Conservation (phyloP, 2,329 filamentous ascomycete genomes). For the Trichoderma breve region DNA sequence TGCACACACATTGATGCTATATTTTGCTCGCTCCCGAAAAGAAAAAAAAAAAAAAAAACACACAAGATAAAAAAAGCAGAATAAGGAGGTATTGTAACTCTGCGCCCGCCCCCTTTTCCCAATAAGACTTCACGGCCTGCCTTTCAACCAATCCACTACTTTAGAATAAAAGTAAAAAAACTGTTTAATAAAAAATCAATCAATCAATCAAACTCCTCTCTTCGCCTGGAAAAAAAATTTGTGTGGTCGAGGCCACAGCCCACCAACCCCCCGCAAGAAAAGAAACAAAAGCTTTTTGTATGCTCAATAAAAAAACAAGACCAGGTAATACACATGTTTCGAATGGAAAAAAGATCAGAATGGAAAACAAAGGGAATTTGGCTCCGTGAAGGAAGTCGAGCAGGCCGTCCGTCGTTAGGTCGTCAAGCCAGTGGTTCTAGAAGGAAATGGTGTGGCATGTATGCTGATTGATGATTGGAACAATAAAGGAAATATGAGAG, state of each 20-base stretch:
- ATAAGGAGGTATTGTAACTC: not conserved
- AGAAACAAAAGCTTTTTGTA: conserved; percentile 16
- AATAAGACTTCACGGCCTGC: conserved; percentile 17
- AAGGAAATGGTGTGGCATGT: conserved; percentile 4
- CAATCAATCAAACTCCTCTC: conserved; percentile 13
- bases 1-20: conserved; percentile 4
- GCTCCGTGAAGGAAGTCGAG: conserved; percentile 4
- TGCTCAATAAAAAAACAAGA: conserved; percentile 12
- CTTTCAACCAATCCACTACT: conserved; percentile 9
- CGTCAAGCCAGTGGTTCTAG: conserved; percentile 18
- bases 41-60: not conserved
- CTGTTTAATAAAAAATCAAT: not conserved
- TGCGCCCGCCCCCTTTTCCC: not conserved
- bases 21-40: not conserved
- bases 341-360: conserved; percentile 1
- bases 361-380: conserved; percentile 10
- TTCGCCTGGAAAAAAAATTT: conserved; percentile 18
- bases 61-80: not conserved
- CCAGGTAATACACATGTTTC: conserved; percentile 3
- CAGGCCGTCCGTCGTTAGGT: conserved; percentile 18
- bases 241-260: conserved; percentile 1
- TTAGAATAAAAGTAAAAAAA: not conserved
- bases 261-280: not conserved
- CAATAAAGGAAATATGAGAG: not conserved
- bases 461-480: not conserved